Evolutionary conservation across 78 protist species (phyloP), one percentile per base, ranked within the genome.

Genomic region (Cavenderia fasciculata): DNA sequence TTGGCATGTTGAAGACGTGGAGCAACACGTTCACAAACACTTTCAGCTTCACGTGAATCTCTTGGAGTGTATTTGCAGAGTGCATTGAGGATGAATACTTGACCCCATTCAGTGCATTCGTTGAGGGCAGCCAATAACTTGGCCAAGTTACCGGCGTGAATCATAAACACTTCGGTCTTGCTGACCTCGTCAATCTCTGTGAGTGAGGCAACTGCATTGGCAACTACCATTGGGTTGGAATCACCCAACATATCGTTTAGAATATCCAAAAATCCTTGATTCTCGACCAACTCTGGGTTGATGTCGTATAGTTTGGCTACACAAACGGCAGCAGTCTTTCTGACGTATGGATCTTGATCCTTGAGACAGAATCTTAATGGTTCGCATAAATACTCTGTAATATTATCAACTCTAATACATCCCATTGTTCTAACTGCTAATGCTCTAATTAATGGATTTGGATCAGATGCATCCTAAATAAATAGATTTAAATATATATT

Each of bases 401-500:
- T 97, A 19, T 86, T 68, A 74, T 95, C 96, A 11, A 99, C 99
- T 25, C 99, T 97, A 51, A 99, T 97, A 94, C 98, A 98, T 49
- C 99, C 99, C 99, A 99, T 98, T 12, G 99, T 98, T 33, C 99
- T 96, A 38, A 99, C 79, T 23, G 99, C 99, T 2, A 99, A 93
- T 4, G 99, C 99, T 27, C 99, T 94, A 41, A 99, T 93, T 44
- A 99, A 85, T 44, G 99, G 99, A 85, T 95, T 96, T 44, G 59
- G 89, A 68, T 98, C 97, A 18, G 75, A 61, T 4, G 99, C 89
- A 90, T 98, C 99, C 94, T 96, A 19, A 38, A 11, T 12, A 47
- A 61, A 34, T 23, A 43, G 14, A 12, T 40, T 18, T 11, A 14
- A 31, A 56, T 27, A 16, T 73, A 25, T 23, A 25, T 12, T 7